Base-by-base conservation (phyloP, 176 grass and related monocot genomes). In the Chloris gayana region DNA sequence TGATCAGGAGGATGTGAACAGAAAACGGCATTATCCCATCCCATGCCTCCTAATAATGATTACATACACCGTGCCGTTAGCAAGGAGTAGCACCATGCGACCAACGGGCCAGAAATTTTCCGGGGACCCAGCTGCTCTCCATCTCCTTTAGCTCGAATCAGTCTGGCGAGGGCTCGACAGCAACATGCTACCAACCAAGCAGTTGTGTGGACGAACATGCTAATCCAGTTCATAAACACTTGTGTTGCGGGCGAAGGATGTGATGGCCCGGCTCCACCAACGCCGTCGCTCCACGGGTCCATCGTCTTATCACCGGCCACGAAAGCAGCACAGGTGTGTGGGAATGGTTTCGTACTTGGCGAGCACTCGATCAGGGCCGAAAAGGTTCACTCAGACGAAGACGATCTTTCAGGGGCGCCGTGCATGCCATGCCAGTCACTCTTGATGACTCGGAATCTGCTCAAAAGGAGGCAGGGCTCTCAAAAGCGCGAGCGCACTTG, bases 111-210 rank as follows among this genome's bases (percentile, higher is more conserved):
- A 13, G 14, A 27, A 12, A 14, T 1, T 60, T 14, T 2, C 54
- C 2, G 54, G 54, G 54, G 54, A 58, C 54, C 54, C 54, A 58
- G 6, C 31, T 38, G 22, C 11, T 18, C 5, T 18, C 14, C 46
- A 27, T n/a, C 21, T n/a, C 51, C 56, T 59, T 59, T n/a, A n/a
- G 22, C 56, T 25, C 7, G 7, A 25, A 60, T 39, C 21, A n/a
- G 67, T 17, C 39, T 1, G 27, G 12, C n/a, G 41, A 27, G 2
- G 9, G 70, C 18, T 12, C 5, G 83, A 86, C 45, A 67, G 69
- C 49, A 68, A 80, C 61, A 42, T 35, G 76, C 54, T 35, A 74
- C 33, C 75, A 4, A 80, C 71, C 76, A 47, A 45, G 56, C 17
- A 30, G 13, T 14, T 56, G 51, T n/a, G 51, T n/a, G 51, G 51